These are phyloP conservation scores for Malus hybrid DNA, from an alignment of 331 rosid genomes.

Conservation along the genomic window DNA sequence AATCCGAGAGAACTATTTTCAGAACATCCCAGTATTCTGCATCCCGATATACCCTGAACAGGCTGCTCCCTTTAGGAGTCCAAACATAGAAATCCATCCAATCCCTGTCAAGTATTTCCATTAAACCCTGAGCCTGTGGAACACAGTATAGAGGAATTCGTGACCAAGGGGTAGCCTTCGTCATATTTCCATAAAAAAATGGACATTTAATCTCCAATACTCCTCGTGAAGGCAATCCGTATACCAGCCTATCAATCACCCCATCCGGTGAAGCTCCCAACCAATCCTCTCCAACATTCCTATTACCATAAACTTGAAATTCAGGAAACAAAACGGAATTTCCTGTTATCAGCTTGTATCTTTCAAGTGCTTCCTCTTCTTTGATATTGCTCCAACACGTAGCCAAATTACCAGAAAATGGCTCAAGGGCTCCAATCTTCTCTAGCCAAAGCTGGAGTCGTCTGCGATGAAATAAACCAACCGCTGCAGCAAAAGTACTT, in stretches of 20 bases:
- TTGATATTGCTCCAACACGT: slow-evolving; percentile 78
- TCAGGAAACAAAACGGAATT: slow-evolving; percentile 61
- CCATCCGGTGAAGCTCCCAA: slow-evolving; percentile 85
- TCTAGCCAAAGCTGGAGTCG: slow-evolving; percentile 73
- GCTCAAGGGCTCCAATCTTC: slow-evolving; percentile 70
- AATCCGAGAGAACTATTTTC: slow-evolving; percentile 61
- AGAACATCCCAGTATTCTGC: slow-evolving; percentile 55
- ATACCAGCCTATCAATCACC: slow-evolving; percentile 38
- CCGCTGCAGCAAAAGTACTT: slow-evolving; percentile 72
- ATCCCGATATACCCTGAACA: slow-evolving; percentile 57
- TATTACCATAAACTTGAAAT: slow-evolving; percentile 53
- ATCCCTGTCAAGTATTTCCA: slow-evolving; percentile 78
- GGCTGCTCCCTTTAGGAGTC: slow-evolving; percentile 78
- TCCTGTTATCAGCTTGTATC: slow-evolving; percentile 74
- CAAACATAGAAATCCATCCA: slow-evolving; percentile 90
- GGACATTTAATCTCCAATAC: slow-evolving; percentile 80
- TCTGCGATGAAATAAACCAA: slow-evolving; percentile 63
- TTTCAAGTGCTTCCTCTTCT: slow-evolving; percentile 88
- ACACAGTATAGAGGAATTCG: slow-evolving; percentile 60
- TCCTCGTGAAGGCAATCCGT: slow-evolving; percentile 60
- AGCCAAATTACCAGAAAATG: slow-evolving; percentile 78
- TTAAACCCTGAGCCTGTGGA: slow-evolving; percentile 89
- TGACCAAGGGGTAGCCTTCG: slow-evolving; percentile 56
- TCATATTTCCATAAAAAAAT: slow-evolving; percentile 50
- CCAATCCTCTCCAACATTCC: slow-evolving; percentile 42